Base-by-base conservation (phyloP, 345 rosid genomes). In the Microthlaspi erraticum region DNA sequence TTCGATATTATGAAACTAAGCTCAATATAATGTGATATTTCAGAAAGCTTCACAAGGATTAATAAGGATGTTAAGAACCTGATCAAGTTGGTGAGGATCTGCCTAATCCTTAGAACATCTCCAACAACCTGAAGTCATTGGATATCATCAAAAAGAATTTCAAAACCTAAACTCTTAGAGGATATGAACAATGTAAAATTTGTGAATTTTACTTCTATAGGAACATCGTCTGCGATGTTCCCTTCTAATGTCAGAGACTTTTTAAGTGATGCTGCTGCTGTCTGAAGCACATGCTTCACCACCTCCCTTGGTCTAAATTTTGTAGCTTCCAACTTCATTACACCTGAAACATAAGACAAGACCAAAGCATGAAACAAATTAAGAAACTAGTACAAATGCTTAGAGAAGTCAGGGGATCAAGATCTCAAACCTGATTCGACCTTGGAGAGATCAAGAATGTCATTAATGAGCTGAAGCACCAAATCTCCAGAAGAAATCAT, bases 401-500 rank as follows among this genome's bases (percentile, higher is more conserved):
- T 26, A 26, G 29, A 26, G 29, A 26, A 26, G 29, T 26, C 4
- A 2, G 29, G 29, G 29, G 29, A 5, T 26, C 17, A 16, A 33
- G 4, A 29, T 26, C 29, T 36, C 58, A 41, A 36, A 26, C 99
- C 99, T 78, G 99, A 91, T 78, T 94, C 99, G 34, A 94, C 96
- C 83, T 94, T 94, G 44, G 99, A 91, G 77, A 94, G 97, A 78
- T 94, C 99, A 63, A 94, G 99, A 66, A 94, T 91, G 49, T 94
- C 96, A 37, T 94, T 91, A 60, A 94, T 87, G 29, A 94, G 87
- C 67, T 94, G 99, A 79, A 94, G 96, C 60, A 91, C 98, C 57
- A 91, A 78, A 75, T 94, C 99, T 14, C 99, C 98, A 3, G 99
- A 94, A 55, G 99, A 94, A 26, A 94, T 82, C 98, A 94, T 94